phyloP scores from a whole-genome alignment of 306 rosid species.

The Mucuna pruriens region DNA sequence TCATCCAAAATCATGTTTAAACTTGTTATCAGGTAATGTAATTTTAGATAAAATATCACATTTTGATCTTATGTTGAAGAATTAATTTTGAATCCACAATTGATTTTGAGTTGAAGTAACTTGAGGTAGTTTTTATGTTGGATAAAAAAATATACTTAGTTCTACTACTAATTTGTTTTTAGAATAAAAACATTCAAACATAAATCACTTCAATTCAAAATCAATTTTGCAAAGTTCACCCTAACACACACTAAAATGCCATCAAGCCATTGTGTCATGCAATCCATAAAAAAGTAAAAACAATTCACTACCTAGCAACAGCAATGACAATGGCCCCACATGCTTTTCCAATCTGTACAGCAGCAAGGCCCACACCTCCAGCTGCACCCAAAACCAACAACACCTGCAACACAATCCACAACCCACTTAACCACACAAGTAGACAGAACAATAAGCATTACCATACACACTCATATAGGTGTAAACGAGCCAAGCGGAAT shows the following conservation, averaged over 20 bases:
- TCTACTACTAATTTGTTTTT: too few relatives aligned
- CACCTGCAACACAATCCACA: conserved; percentile 55
- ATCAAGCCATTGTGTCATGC: background rate
- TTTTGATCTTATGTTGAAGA: too few relatives aligned
- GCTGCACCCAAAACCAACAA: conserved; percentile 95
- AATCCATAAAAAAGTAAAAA: background rate
- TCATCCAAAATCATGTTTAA: too few relatives aligned
- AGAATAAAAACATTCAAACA: too few relatives aligned
- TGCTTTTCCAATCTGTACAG: conserved; percentile 91
- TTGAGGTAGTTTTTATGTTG: too few relatives aligned
- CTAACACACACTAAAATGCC: background rate
- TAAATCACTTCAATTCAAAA: too few relatives aligned
- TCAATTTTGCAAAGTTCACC: background rate
- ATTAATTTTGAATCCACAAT: too few relatives aligned
- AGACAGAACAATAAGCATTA: conserved; percentile 24
- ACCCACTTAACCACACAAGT: conserved; percentile 10
- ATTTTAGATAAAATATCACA: too few relatives aligned
- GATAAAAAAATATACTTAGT: too few relatives aligned
- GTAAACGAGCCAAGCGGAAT: too few relatives aligned
- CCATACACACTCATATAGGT: background rate
- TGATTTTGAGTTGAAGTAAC: too few relatives aligned
- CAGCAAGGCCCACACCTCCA: conserved; percentile 95
- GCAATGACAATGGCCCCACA: conserved; percentile 89
- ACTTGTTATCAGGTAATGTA: too few relatives aligned
- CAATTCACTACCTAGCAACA: conserved; percentile 75